phyloP scores from a whole-genome alignment of 768 basidiomycete genomes.

The Suillus placidus region DNA sequence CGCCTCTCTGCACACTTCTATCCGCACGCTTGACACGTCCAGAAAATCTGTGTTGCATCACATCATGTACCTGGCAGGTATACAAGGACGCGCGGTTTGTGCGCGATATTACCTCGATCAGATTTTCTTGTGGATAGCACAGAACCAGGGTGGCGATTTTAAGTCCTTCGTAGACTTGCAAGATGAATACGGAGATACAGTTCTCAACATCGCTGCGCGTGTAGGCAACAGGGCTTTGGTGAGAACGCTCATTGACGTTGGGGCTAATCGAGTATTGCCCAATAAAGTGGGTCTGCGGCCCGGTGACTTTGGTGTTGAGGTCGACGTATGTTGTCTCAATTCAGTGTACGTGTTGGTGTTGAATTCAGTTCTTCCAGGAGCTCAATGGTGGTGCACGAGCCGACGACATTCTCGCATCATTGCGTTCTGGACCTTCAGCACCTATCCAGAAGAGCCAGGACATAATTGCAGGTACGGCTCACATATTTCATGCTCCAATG shows the following conservation, averaged over 20 bases:
- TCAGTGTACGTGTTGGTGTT: constrained; percentile 1
- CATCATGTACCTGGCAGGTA: constrained; percentile 85
- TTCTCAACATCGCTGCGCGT: constrained; percentile 91
- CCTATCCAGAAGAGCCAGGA: constrained; percentile 90
- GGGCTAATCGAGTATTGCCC: constrained; percentile 83
- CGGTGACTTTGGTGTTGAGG: constrained; percentile 93
- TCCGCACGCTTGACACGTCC: constrained; percentile 87
- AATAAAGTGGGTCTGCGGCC: constrained; percentile 95
- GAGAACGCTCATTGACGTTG: constrained; percentile 84
- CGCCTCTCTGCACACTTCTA: constrained; percentile 63
- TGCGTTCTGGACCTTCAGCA: constrained; percentile 71
- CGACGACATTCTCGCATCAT: constrained; percentile 77
- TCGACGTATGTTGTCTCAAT: constrained; percentile 59
- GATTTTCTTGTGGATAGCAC: constrained; percentile 84
- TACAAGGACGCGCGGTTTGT: constrained; percentile 81
- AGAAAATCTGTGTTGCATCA: constrained; percentile 90
- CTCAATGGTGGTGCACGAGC: constrained; percentile 68
- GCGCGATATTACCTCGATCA: constrained; percentile 93
- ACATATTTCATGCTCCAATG: not conserved
- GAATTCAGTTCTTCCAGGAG: constrained; percentile 47
- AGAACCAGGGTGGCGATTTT: constrained; percentile 76
- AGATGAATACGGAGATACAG: constrained; percentile 95
- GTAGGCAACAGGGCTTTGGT: constrained; percentile 91
- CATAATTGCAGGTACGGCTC: constrained; percentile 67
- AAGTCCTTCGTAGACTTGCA: constrained; percentile 84